phyloP scores from a whole-genome alignment of 306 rosid species.

The Cucurbita moschata region DNA sequence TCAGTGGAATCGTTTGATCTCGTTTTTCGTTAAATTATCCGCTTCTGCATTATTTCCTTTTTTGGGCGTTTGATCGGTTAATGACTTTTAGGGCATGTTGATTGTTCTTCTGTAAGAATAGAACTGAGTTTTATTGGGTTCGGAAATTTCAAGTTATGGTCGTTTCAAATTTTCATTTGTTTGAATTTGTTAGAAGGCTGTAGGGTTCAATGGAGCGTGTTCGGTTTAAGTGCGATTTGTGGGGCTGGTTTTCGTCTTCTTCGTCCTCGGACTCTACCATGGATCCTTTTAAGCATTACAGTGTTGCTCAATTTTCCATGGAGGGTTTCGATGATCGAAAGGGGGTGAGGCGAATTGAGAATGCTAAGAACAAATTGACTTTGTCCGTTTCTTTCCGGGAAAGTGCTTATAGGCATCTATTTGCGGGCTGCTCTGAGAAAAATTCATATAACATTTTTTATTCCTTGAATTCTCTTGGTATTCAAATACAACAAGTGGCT shows the following conservation, averaged over 20 bases:
- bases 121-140: background rate
- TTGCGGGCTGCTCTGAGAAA: conserved; percentile 55
- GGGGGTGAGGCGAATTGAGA: conserved; percentile 31
- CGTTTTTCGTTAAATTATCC: background rate
- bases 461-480: conserved; percentile 32
- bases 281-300: background rate
- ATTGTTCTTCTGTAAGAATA: background rate
- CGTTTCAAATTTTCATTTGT: background rate
- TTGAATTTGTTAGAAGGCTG: background rate
- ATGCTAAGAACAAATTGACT: conserved; percentile 36
- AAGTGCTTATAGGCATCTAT: conserved; percentile 45
- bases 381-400: conserved; percentile 51
- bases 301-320: conserved; percentile 37
- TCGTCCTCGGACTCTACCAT: background rate
- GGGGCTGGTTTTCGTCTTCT: background rate
- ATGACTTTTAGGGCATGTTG: background rate
- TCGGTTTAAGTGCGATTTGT: background rate
- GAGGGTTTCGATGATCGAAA: conserved; percentile 39
- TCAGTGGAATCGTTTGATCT: background rate
- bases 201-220: background rate
- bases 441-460: conserved; percentile 26
- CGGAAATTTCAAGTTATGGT: background rate
- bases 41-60: background rate
- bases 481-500: conserved; percentile 29
- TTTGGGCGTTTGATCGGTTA: background rate